Percentiles rank a stretch among this genome's conserved stretches.
phyloP scores from a whole-genome alignment of 2,329 filamentous ascomycete genomes.

The Fusarium nelsonii region DNA sequence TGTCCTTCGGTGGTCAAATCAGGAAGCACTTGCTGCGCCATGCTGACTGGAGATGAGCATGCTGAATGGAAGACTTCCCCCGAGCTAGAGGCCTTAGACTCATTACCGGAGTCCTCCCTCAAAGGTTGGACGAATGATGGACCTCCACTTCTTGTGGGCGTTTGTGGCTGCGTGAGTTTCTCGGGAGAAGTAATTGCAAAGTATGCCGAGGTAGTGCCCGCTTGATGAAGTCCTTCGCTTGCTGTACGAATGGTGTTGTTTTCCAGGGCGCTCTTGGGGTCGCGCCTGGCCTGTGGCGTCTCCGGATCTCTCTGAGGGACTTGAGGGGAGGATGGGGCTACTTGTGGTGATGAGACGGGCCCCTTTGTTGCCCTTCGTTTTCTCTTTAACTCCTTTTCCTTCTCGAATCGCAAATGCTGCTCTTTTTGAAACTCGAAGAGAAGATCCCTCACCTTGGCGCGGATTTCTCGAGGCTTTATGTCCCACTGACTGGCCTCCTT shows the following conservation, averaged over 20 bases:
- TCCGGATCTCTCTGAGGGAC: constrained; percentile 18
- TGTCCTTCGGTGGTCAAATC: constrained; percentile 26
- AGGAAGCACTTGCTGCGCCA: constrained; percentile 18
- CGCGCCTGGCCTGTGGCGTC: constrained; percentile 25
- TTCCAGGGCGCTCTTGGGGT: constrained; percentile 11
- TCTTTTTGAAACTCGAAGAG: constrained; percentile 72
- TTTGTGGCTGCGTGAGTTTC: constrained; percentile 14
- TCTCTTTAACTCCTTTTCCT: constrained; percentile 54
- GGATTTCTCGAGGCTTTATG: constrained; percentile 71
- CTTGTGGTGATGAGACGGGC: constrained; percentile 30
- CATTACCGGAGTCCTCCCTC: constrained; percentile 38
- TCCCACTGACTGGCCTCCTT: constrained; percentile 64
- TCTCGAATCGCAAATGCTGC: constrained; percentile 62
- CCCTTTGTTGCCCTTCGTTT: constrained; percentile 49
- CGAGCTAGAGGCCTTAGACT: constrained; percentile 35
- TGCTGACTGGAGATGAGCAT: constrained; percentile 37
- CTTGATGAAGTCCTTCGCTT: constrained; percentile 6
- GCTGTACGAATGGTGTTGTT: constrained; percentile 13
- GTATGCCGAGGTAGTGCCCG: constrained; percentile 25
- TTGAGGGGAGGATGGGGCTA: constrained; percentile 36
- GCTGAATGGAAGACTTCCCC: constrained; percentile 42
- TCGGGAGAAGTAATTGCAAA: constrained; percentile 18
- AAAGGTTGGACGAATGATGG: constrained; percentile 35
- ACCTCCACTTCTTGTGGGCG: constrained; percentile 25
- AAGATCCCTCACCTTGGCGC: constrained; percentile 73